phyloP scores from a whole-genome alignment of 2,329 filamentous ascomycete species.

The Tolypocladium cylindrosporum region DNA sequence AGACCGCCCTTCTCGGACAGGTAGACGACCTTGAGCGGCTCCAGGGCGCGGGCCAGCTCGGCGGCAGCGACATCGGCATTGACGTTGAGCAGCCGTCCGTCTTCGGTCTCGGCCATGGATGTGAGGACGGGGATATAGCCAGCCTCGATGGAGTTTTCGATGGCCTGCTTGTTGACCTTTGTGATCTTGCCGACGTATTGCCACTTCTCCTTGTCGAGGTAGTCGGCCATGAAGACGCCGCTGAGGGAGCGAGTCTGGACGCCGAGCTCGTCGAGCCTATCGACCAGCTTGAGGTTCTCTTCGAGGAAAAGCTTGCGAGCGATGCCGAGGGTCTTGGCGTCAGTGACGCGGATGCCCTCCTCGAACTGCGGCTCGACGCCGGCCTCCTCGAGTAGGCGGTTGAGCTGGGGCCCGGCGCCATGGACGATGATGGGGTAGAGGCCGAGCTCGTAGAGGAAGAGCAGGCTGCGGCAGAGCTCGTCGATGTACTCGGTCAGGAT shows the following conservation, averaged over 20 bases:
- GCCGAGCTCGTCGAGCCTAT: conserved; percentile 82
- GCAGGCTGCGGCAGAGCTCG: conserved; percentile 78
- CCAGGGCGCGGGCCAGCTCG: conserved; percentile 76
- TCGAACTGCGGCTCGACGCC: conserved; percentile 94
- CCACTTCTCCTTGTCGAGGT: conserved; percentile 93
- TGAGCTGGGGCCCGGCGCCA: conserved; percentile 89
- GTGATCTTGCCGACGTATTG: conserved; percentile 94
- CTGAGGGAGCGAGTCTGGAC: conserved; percentile 84
- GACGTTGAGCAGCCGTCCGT: conserved; percentile 91
- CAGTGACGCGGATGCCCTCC: conserved; percentile 90
- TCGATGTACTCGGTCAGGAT: conserved; percentile 92
- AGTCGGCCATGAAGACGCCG: conserved; percentile 86
- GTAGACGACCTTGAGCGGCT: conserved; percentile 96
- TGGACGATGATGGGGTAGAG: conserved; percentile 94
- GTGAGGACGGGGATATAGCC: conserved; percentile 89
- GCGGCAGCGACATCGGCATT: conserved; percentile 96
- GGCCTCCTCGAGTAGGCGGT: conserved; percentile 78
- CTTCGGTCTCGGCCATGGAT: conserved; percentile 88
- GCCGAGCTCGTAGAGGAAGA: conserved; percentile 89
- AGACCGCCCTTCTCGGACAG: conserved; percentile 96
- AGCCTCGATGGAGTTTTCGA: conserved; percentile 83
- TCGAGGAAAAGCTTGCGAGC: conserved; percentile 89
- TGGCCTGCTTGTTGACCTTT: conserved; percentile 78
- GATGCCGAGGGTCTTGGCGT: conserved; percentile 86
- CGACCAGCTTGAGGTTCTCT: conserved; percentile 87